These are phyloP conservation scores for Globisporangium radiosum DNA, from an alignment of 352 stramenopile genomes.

Conservation along the genomic window DNA sequence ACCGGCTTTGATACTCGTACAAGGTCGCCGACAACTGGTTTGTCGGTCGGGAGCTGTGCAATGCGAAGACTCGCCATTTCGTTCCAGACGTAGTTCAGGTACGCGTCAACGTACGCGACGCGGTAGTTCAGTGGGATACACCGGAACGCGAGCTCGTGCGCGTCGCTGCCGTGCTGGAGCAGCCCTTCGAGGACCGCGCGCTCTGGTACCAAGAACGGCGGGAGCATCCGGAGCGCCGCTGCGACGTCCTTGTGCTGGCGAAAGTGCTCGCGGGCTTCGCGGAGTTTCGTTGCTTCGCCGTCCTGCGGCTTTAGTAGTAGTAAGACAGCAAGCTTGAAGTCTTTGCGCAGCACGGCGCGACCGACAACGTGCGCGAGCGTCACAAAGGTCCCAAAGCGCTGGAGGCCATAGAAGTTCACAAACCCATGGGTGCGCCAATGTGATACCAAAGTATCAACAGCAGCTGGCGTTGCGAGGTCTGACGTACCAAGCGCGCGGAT, in stretches of 20 bases:
- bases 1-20: conserved; percentile 21
- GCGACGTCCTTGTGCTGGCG: conserved; percentile 78
- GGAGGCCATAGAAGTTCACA: conserved; percentile 97
- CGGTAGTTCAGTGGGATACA: conserved; percentile 58
- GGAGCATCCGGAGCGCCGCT: conserved; percentile 69
- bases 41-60: conserved; percentile 41
- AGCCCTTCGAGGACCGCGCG: conserved; percentile 66
- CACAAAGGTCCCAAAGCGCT: conserved; percentile 89
- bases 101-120: conserved; percentile 63
- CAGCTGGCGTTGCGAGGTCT: conserved; percentile 30
- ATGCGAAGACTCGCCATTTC: conserved; percentile 89
- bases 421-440: conserved; percentile 79
- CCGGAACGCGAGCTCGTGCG: conserved; percentile 64
- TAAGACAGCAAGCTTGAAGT: conserved; percentile 90
- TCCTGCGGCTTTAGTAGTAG: conserved; percentile 88
- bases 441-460: conserved; percentile 26
- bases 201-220: conserved; percentile 64
- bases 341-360: conserved; percentile 89
- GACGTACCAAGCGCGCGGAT: conserved; percentile 83
- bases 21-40: conserved; percentile 86
- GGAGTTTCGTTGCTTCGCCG: conserved; percentile 77
- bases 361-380: conserved; percentile 85
- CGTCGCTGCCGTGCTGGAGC: conserved; percentile 67
- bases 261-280: conserved; percentile 71
- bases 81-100: conserved; percentile 96